Percentiles rank a stretch among this genome's conserved stretches.
These are phyloP conservation scores for Daldinia loculata DNA, from an alignment of 495 filamentous ascomycete species.

Conservation along the genomic window DNA sequence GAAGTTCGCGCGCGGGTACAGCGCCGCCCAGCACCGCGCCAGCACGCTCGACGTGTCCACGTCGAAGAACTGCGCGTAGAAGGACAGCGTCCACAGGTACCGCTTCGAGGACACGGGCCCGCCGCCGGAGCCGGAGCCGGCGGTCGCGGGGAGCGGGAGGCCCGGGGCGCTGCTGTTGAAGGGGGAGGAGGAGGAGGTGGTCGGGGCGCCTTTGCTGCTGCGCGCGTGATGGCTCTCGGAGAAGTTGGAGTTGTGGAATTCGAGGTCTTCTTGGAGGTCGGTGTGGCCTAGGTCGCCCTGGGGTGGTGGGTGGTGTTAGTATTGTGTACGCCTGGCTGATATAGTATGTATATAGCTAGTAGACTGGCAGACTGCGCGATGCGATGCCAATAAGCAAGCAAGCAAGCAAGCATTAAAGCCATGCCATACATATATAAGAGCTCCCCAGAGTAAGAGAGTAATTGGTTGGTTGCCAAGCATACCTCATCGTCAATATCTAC, in stretches of 20 bases:
- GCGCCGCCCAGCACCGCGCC: constrained; percentile 78
- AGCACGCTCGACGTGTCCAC: constrained; percentile 92
- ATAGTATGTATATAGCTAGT: background rate
- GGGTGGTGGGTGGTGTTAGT: constrained; percentile 12
- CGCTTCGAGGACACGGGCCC: constrained; percentile 69
- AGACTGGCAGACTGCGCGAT: background rate
- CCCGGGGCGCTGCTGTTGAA: constrained; percentile 25
- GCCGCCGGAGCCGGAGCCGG: constrained; percentile 20
- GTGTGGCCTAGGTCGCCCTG: constrained; percentile 98
- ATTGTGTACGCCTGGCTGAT: background rate
- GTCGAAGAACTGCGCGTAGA: constrained; percentile 98
- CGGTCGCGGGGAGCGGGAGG: background rate
- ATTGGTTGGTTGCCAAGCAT: constrained; percentile 29
- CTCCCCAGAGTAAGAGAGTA: background rate
- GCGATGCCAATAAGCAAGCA: background rate
- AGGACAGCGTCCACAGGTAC: constrained; percentile 88
- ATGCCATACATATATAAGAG: background rate
- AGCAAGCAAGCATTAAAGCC: background rate
- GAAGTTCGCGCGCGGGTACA: constrained; percentile 92
- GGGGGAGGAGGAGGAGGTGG: background rate
- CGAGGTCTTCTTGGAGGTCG: constrained; percentile 96
- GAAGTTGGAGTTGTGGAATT: constrained; percentile 90
- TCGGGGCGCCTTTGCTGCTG: constrained; percentile 41
- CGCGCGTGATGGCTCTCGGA: constrained; percentile 2
- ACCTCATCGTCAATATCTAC: constrained; percentile 96